A percentile compares a stretch with the other conserved stretches of the same genome.
phyloP scores from a whole-genome alignment of 176 grass and related monocot genomes.

The Calamus simplicifolius region DNA sequence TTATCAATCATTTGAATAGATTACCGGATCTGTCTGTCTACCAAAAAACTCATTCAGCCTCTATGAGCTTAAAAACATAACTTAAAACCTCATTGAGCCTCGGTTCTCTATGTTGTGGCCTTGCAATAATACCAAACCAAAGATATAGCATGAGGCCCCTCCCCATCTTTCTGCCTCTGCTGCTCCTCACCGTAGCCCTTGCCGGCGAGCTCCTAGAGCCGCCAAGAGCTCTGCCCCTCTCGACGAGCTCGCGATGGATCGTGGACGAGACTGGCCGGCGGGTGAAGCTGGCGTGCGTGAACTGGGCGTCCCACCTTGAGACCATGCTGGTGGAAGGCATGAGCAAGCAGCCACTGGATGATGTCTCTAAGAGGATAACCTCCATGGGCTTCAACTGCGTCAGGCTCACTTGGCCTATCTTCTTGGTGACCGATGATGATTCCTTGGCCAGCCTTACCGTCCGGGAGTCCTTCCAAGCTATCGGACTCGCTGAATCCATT shows the following conservation, averaged over 20 bases:
- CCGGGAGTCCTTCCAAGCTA: constrained; percentile 39
- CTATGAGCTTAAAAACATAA: no score
- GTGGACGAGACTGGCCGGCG: constrained; percentile 47
- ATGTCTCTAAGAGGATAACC: constrained; percentile 41
- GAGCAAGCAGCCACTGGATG: constrained; percentile 42
- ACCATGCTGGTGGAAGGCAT: constrained; percentile 74
- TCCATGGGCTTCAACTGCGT: constrained; percentile 89
- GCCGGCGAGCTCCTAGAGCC: not conserved
- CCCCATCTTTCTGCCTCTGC: constrained; percentile 5
- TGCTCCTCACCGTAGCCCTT: constrained; percentile 9
- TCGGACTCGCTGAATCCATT: constrained; percentile 53
- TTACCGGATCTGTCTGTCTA: no score
- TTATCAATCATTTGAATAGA: no score
- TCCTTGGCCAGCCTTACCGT: constrained; percentile 53
- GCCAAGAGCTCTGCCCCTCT: constrained; percentile 23
- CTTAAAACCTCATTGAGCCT: no score
- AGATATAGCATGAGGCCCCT: constrained; percentile 11
- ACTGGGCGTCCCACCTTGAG: constrained; percentile 92
- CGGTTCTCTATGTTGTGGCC: no score
- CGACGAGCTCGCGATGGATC: constrained; percentile 71
- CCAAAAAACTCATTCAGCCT: no score
- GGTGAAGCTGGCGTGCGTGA: constrained; percentile 89
- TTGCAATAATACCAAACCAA: no score
- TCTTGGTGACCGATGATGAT: constrained; percentile 52
- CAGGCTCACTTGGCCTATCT: constrained; percentile 70